These are phyloP conservation scores for Candida lessepsii DNA, from an alignment of 805 yeast genomes.

Conservation along the genomic window DNA sequence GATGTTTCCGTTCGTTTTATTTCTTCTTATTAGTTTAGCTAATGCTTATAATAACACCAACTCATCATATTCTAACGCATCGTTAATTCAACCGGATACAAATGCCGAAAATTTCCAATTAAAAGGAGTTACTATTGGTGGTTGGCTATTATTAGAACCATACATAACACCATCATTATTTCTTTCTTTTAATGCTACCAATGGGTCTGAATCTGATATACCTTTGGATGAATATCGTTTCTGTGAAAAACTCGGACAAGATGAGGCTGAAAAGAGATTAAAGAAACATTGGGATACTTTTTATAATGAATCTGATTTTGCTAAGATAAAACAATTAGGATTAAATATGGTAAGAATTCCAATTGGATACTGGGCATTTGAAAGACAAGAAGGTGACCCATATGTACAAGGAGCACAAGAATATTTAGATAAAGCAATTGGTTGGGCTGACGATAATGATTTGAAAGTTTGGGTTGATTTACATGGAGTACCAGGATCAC, in stretches of 20 bases:
- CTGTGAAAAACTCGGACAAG: constrained; percentile 48
- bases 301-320: constrained; percentile 59
- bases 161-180: constrained; percentile 66
- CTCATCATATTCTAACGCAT: not conserved
- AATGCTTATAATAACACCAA: not conserved
- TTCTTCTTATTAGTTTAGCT: not conserved
- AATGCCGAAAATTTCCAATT: constrained; percentile 17
- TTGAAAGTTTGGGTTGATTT: constrained; percentile 73
- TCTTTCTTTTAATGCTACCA: constrained; percentile 25
- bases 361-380: constrained; percentile 82
- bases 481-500: constrained; percentile 85
- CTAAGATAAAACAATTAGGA: constrained; percentile 49
- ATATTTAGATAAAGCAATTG: constrained; percentile 63
- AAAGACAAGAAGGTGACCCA: constrained; percentile 50
- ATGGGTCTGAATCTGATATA: constrained; percentile 26
- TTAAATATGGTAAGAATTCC: constrained; percentile 72
- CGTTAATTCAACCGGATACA: constrained; percentile 12
- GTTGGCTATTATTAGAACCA: constrained; percentile 73
- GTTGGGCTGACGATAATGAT: constrained; percentile 62
- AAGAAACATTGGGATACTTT: constrained; percentile 57
- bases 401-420: constrained; percentile 66
- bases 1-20: not conserved
- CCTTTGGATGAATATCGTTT: constrained; percentile 64
- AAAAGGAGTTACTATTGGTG: constrained; percentile 47
- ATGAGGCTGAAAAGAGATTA: constrained; percentile 41